These are phyloP conservation scores for Scleroderma citrinum DNA, from an alignment of 768 basidiomycete genomes.

Conservation along the genomic window DNA sequence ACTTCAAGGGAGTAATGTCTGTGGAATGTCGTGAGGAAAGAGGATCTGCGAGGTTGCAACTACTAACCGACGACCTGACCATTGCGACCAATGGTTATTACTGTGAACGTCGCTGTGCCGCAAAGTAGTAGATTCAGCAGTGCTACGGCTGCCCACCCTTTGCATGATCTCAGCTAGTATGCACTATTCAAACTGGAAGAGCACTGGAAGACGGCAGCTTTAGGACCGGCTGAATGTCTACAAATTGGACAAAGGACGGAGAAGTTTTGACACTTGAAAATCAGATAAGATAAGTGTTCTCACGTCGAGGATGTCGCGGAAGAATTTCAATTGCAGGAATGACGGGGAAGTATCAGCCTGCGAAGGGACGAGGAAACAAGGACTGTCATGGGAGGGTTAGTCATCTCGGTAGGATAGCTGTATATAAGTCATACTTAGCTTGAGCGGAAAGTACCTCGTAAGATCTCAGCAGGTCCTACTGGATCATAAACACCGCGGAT, in stretches of 20 bases:
- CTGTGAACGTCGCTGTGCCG: slow-evolving; percentile 29
- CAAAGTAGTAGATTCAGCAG: slow-evolving; percentile 11
- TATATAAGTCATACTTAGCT: slow-evolving; percentile 6
- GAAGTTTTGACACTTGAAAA: slow-evolving; percentile 13
- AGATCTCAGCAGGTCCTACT: slow-evolving; percentile 8
- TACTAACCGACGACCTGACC: slow-evolving; percentile 57
- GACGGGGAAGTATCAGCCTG: slow-evolving; percentile 5
- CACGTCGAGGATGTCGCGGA: slow-evolving; percentile 16
- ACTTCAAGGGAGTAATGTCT: slow-evolving; percentile 83
- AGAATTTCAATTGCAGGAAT: slow-evolving; percentile 5
- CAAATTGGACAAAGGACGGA: slow-evolving; percentile 8
- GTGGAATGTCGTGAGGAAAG: slow-evolving; percentile 6
- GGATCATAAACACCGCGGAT: slow-evolving; percentile 7
- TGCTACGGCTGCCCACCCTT: slow-evolving; percentile 44
- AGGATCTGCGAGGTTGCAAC: slow-evolving; percentile 1
- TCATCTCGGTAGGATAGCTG: slow-evolving; percentile 2
- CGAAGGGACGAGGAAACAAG: slow-evolving; percentile 2
- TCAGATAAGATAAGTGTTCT: slow-evolving; percentile 31
- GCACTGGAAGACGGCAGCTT: background rate
- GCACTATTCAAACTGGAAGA: background rate
- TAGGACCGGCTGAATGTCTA: background rate
- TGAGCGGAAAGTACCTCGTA: slow-evolving; percentile 2
- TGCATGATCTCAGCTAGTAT: slow-evolving; percentile 52
- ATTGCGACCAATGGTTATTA: slow-evolving; percentile 66
- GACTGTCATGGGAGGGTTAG: slow-evolving; percentile 7